Conservation (phyloP, 2,329 filamentous ascomycete species). For the Trichoderma oligosporum region DNA sequence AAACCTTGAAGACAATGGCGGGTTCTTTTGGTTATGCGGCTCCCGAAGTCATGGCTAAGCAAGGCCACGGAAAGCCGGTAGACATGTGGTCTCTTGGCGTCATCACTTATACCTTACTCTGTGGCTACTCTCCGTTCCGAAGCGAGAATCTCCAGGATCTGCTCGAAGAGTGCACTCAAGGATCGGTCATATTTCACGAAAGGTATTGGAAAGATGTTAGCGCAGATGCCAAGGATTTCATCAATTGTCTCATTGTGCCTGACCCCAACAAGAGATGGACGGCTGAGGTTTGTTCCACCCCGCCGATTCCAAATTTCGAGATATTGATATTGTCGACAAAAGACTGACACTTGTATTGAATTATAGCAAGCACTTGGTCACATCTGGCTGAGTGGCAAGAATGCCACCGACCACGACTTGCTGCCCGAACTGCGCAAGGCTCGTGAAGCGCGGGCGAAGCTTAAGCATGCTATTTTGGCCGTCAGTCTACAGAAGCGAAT, state of each 20-base stretch:
- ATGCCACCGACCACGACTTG: conserved; percentile 92
- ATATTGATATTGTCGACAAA: no score
- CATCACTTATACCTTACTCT: conserved; percentile 96
- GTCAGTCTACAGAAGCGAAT: conserved; percentile 96
- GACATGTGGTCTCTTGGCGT: conserved; percentile 99
- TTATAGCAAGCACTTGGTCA: conserved; percentile 71
- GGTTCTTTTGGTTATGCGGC: conserved; percentile 97
- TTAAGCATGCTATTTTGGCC: conserved; percentile 90
- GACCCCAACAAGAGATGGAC: conserved; percentile 72
- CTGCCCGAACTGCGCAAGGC: conserved; percentile 98
- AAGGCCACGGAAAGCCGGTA: conserved; percentile 94
- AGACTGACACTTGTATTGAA: background rate
- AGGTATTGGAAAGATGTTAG: conserved; percentile 98
- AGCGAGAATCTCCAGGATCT: conserved; percentile 90
- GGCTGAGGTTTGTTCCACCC: conserved; percentile 59
- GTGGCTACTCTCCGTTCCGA: conserved; percentile 96
- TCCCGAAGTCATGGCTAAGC: conserved; percentile 96
- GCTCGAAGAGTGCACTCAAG: conserved; percentile 87
- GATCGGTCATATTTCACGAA: conserved; percentile 88
- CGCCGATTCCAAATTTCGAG: background rate
- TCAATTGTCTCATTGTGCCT: conserved; percentile 73
- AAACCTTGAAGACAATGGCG: conserved; percentile 96
- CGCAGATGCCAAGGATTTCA: conserved; percentile 92
- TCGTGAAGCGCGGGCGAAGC: conserved; percentile 77
- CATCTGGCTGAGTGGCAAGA: conserved; percentile 86